Conservation (phyloP, 208 protist species). For the Angomonas ambiguus region DNA sequence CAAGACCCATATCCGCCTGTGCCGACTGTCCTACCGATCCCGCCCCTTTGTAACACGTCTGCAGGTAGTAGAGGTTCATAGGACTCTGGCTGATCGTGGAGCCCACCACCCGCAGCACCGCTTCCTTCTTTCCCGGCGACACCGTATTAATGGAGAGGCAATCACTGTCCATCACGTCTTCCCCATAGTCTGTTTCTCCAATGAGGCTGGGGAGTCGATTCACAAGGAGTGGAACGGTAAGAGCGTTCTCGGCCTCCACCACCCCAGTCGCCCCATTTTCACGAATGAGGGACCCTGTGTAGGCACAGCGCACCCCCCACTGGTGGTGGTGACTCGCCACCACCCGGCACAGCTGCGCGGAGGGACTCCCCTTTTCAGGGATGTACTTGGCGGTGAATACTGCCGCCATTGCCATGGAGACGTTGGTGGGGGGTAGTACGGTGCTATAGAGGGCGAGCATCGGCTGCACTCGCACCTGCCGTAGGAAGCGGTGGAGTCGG, state of each 20-base stretch:
- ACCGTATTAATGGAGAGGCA: conserved; percentile 41
- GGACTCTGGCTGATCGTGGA: conserved; percentile 17
- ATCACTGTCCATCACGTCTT: conserved; percentile 27
- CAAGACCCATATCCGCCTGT: conserved; percentile 21
- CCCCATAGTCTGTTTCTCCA: conserved; percentile 13
- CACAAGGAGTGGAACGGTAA: conserved; percentile 51
- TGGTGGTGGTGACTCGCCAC: conserved; percentile 45
- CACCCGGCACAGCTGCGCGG: conserved; percentile 50
- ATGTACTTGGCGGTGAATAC: conserved; percentile 62
- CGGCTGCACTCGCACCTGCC: conserved; percentile 59
- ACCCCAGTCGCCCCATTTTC: conserved; percentile 32
- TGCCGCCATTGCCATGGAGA: conserved; percentile 31
- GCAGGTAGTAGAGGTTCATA: conserved; percentile 61
- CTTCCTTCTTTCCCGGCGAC: conserved; percentile 19
- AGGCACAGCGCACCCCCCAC: conserved; percentile 38
- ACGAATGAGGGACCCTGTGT: conserved; percentile 20
- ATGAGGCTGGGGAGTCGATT: conserved; percentile 16
- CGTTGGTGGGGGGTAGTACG: conserved; percentile 55
- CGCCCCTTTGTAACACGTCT: conserved; percentile 45
- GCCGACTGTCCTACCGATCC: conserved; percentile 27
- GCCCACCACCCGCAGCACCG: conserved; percentile 17
- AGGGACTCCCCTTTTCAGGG: conserved; percentile 7
- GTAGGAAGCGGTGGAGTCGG: conserved; percentile 69
- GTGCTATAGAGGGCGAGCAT: conserved; percentile 54
- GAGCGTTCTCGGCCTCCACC: conserved; percentile 40